These are phyloP conservation scores for Albizia julibrissin DNA, from an alignment of 306 rosid genomes.

Conservation along the genomic window DNA sequence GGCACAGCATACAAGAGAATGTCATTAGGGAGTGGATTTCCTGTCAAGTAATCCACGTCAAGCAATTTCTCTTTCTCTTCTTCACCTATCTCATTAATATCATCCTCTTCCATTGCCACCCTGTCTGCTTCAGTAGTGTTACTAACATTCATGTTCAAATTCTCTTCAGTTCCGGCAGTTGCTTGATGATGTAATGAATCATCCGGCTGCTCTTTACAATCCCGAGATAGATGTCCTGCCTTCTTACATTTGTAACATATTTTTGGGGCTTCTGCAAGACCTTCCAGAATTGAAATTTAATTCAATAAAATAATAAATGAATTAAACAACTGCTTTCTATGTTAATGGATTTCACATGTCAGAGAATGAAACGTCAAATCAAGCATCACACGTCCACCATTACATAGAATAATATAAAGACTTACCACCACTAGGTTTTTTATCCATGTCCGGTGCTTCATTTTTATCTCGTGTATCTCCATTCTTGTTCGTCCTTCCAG, in stretches of 20 bases:
- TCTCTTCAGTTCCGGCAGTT: slow-evolving; percentile 49
- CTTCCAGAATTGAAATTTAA: slow-evolving; percentile 43
- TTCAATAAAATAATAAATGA: not conserved
- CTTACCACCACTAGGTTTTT: slow-evolving; percentile 54
- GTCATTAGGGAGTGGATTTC: slow-evolving; percentile 85
- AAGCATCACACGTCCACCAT: not conserved
- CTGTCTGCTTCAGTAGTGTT: slow-evolving; percentile 57
- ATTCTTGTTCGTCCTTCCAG: slow-evolving; percentile 72
- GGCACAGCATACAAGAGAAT: slow-evolving; percentile 90
- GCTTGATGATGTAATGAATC: slow-evolving; percentile 44
- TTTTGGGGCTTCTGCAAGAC: slow-evolving; percentile 66
- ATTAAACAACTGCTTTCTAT: slow-evolving; percentile 11
- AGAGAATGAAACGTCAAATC: slow-evolving; percentile 5
- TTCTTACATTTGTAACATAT: slow-evolving; percentile 95
- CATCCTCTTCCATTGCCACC: slow-evolving; percentile 91
- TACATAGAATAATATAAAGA: slow-evolving; percentile 26
- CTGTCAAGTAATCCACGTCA: slow-evolving; percentile 96
- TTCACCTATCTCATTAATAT: slow-evolving; percentile 93
- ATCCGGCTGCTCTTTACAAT: slow-evolving; percentile 70
- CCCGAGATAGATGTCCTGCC: slow-evolving; percentile 89
- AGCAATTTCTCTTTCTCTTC: slow-evolving; percentile 86
- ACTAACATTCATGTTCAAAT: slow-evolving; percentile 33
- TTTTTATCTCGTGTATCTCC: slow-evolving; percentile 47
- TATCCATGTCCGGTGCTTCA: slow-evolving; percentile 45
- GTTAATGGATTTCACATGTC: not conserved